Base-by-base conservation (phyloP, 139 green algal genomes). In the Pycnococcus provasolii region DNA sequence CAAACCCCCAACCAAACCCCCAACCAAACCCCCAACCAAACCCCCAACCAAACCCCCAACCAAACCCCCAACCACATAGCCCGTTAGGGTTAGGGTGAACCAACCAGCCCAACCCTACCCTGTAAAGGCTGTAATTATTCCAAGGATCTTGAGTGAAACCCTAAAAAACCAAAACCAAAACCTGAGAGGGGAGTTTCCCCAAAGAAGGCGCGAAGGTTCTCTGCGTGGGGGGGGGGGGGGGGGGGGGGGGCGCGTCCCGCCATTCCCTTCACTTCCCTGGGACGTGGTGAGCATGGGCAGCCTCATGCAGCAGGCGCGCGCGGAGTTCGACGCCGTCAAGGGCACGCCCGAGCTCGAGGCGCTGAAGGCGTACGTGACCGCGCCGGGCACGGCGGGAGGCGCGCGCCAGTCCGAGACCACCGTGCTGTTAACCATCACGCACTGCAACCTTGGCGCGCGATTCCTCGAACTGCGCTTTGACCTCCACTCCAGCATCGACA, bases 391-490 rank as follows among this genome's bases (percentile, higher is more conserved):
- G 3, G 50, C 42, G 2, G 41, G 41, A 42, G 48, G 48, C 40
- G 1, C 58, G 5, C 60, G 63, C 11, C 41, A 71, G 53, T 55
- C 83, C 1, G 87, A 94, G 0, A 82, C 65, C 45, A 97, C 91
- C 2, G 89, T 97, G 13, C 73, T 88, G 6, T 73, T 99, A 39
- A 70, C 88, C 51, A 70, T 96, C 5, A 88, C 90, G 37, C 93
- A 99, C 80, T 88, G 74, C 75, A 95, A 97, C 73, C 73, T 99
- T 13, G 87, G 91, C 42, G 82, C 84, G 5, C 75, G 77, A 37
- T 96, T 97, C 64, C 86, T 94, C 72, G 92, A 98, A 73, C 82
- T 99, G 6, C 76, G 90, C 0, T 80, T 99, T 1, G 90, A 96
- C 79, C 65, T 71, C 72, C 84, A 95, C 85, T 89, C 87, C 76